Conservation (phyloP, 352 stramenopile species). For the Globisporangium rhizosaccharum region DNA sequence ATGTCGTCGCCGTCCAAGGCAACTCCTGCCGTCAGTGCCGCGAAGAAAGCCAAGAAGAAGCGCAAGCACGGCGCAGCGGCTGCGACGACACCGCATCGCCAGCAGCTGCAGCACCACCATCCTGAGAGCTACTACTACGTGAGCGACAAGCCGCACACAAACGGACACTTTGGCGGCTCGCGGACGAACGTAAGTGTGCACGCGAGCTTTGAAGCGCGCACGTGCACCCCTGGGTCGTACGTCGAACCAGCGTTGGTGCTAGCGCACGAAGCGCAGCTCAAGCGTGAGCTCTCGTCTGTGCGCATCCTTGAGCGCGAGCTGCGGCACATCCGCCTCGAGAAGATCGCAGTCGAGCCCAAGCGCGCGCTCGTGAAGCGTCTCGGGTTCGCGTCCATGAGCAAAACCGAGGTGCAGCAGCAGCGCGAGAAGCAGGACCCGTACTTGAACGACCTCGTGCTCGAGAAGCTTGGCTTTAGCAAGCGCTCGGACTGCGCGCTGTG, state of each 20-base stretch:
- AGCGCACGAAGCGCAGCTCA: constrained; percentile 34
- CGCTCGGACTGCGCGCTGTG: constrained; percentile 62
- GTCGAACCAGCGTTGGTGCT: constrained; percentile 36
- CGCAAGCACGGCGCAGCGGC: constrained; percentile 10
- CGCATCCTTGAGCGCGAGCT: constrained; percentile 49
- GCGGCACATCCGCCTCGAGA: constrained; percentile 40
- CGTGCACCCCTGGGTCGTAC: constrained; percentile 15
- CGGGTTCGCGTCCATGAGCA: constrained; percentile 19
- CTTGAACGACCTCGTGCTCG: constrained; percentile 39
- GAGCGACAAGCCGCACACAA: constrained; percentile 12
- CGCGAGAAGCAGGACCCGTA: constrained; percentile 33
- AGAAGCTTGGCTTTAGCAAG: constrained; percentile 57
- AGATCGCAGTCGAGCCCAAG: constrained; percentile 19
- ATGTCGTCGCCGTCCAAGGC: not conserved
- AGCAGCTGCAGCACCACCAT: constrained; percentile 4
- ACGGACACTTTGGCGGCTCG: constrained; percentile 13
- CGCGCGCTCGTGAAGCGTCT: constrained; percentile 16
- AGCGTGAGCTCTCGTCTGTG: constrained; percentile 34
- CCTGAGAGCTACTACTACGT: constrained; percentile 11
- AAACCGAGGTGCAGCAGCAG: constrained; percentile 17
- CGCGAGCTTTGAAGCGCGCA: constrained; percentile 8
- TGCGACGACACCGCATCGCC: too few species aligned
- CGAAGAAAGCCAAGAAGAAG: constrained; percentile 22
- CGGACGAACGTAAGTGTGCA: constrained; percentile 6
- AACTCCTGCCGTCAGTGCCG: not conserved